Percentiles rank a stretch among this genome's conserved stretches.
Evolutionary conservation across 345 rosid genomes (phyloP).

Genomic region (Citrus hindsii): DNA sequence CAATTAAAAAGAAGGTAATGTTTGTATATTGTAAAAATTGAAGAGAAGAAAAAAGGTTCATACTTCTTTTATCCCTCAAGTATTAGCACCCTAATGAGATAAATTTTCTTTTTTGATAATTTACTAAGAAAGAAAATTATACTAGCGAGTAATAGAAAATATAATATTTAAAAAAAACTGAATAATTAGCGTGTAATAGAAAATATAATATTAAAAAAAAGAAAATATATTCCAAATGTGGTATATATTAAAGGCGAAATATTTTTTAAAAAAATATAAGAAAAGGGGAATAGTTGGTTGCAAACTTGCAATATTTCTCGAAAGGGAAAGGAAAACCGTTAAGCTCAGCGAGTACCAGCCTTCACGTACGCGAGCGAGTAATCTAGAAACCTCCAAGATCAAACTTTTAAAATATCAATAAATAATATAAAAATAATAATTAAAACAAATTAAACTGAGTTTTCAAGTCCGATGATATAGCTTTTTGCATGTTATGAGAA

Average conservation of each 20-base stretch:
- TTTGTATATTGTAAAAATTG: too few relatives aligned
- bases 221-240: neutral
- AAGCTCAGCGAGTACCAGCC: neutral
- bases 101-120: too few relatives aligned
- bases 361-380: neutral
- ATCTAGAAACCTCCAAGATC: neutral
- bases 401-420: neutral
- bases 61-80: too few relatives aligned
- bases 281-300: neutral
- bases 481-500: neutral
- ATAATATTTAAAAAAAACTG: neutral
- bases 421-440: neutral
- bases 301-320: neutral
- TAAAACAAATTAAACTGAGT: conserved; percentile 1
- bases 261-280: too few relatives aligned
- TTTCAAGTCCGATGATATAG: conserved; percentile 22
- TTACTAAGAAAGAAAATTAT: too few relatives aligned
- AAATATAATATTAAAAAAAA: neutral
- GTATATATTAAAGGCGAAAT: neutral
- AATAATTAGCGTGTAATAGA: too few relatives aligned
- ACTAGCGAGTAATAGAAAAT: too few relatives aligned
- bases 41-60: too few relatives aligned
- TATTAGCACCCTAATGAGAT: too few relatives aligned
- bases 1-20: too few relatives aligned
- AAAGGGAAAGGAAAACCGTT: neutral